Base-by-base conservation (phyloP, 129 eudicot species). In the Mikania micrantha region DNA sequence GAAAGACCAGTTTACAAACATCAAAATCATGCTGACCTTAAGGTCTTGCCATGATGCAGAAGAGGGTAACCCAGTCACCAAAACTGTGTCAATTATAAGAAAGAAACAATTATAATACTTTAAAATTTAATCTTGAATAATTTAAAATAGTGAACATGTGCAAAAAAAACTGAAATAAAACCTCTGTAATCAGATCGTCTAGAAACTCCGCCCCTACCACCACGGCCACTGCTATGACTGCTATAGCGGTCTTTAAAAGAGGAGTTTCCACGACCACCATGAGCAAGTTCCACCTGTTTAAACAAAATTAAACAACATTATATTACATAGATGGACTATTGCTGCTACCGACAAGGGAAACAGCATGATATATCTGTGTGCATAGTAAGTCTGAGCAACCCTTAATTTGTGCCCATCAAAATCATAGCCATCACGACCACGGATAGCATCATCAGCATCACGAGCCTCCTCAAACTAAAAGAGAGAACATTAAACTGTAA, bases 31-130 rank as follows among this genome's bases (percentile, higher is more conserved):
- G 21, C 71, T 70, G 52, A 88, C 90, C 96, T 90, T 90, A 22
- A 90, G 96, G 71, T 90, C 95, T 82, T 90, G 96, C 96, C 96
- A 90, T 19, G 95, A 90, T 13, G 96, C 96, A 72, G 95, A 90
- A 50, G 81, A 73, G 64, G 96, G 96, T 69, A 90, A 70, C 54
- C 95, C 90, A 44, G 90, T 83, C 70, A 90, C 86, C 60, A 86
- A 21, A 59, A 86, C 95, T 90, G 82, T 31, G 62, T 27, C 50
- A 67, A 21, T 11, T 50, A 61, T 35, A 41, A 72, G n/a, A n/a
- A 32, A 24, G 4, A 32, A 31, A 7, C 3, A 31, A 38, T 34
- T 32, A 48, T 29, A 32, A 5, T 47, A n/a, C n/a, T 45, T 21
- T 17, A 35, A 35, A 47, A 15, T 9, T 20, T 1, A 70, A 13